Conservation (phyloP, 2,329 filamentous ascomycete genomes). For the Ilyonectria robusta region DNA sequence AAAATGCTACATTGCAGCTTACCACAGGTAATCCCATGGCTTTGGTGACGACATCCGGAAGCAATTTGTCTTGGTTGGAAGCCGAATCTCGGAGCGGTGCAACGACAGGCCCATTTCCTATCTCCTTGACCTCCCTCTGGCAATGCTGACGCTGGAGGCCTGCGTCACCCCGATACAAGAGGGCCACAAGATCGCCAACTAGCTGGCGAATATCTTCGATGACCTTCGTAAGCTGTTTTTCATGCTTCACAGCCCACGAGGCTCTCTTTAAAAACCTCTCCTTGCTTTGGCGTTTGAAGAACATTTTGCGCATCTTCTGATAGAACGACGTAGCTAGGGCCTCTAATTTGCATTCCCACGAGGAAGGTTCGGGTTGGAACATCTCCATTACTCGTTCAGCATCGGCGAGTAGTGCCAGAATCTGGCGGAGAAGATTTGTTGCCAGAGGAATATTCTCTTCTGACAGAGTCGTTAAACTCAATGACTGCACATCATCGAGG, state of each 20-base stretch:
- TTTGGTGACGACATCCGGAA: background rate
- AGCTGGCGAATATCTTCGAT: background rate
- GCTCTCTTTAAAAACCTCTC: background rate
- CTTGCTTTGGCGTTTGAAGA: background rate
- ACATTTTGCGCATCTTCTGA: background rate
- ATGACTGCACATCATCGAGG: background rate
- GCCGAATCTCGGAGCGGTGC: background rate
- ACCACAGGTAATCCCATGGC: background rate
- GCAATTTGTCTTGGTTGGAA: background rate
- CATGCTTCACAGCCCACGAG: background rate
- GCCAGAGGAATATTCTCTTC: background rate
- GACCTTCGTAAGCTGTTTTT: background rate
- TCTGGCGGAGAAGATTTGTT: background rate
- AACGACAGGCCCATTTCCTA: background rate
- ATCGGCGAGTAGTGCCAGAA: background rate
- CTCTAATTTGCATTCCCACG: background rate
- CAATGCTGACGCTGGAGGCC: background rate
- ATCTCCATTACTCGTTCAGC: background rate
- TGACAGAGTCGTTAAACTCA: background rate
- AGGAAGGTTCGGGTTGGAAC: background rate
- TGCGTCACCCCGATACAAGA: background rate
- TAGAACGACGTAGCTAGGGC: background rate
- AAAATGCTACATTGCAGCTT: background rate
- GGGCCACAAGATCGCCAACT: background rate
- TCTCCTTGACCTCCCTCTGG: background rate